Base-by-base conservation (phyloP, 2,329 filamentous ascomycete species). In the Rhynchosporium agropyri region DNA sequence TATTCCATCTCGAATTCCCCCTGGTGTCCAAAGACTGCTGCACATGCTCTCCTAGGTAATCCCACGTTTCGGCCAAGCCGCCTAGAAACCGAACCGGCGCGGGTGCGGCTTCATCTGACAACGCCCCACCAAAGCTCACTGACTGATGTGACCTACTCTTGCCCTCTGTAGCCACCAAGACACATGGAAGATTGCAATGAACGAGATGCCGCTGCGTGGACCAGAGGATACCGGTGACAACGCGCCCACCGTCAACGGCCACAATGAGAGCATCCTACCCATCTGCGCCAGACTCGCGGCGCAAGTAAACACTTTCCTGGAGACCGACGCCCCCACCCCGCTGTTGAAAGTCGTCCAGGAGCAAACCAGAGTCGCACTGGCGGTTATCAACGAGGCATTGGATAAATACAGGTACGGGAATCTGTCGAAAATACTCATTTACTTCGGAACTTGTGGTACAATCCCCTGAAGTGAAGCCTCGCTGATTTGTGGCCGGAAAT, bases 351-450 rank as follows among this genome's bases (percentile, higher is more conserved):
- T 59, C 13, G 71, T 92, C 33, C 93, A 97, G 77, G 77, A 79
- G 62, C 92, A 95, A 79, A 89, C 90, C 51, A 84, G 86, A 65
- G 80, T 85, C 59, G 89, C 92, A 29, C 81, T 96, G 72, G 81
- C 77, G 28, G 87, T 97, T 28, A 86, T 97, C 63, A 83, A 86
- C 65, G 84, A 91, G 71, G 91, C 93, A 13, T 79, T 97, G 72
- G 77, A 84, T 66, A 83, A 82, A 73, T 98, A 97, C 76, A 83
- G 83, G 88, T 95, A 78, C 63, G 85, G 77, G 26, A 50, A 60
- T 20, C 61, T 57, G 4, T 2, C 2, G 26, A 3, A 26, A 38
- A 13, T 28, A 7, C 26, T 57, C 2, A 29, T 49, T 59, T 56
- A 42, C 29, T 59, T 63, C 48, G 57, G 49, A 33, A 33, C 31